Evolutionary conservation across 257 asterid genomes (phyloP).

Genomic region (Nicotiana paniculata): DNA sequence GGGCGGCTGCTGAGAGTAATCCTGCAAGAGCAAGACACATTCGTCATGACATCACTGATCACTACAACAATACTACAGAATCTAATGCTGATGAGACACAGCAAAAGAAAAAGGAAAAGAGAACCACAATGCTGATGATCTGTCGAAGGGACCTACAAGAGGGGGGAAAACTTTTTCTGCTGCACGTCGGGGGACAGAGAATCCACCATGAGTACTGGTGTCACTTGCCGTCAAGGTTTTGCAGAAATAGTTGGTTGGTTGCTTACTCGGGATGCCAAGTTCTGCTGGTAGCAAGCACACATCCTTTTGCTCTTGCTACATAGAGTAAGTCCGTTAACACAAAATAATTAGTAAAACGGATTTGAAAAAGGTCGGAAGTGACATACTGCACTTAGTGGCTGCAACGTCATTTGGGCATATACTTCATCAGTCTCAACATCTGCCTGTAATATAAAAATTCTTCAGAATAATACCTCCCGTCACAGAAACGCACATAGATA

Average conservation of each 20-base stretch:
- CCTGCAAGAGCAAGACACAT: constrained; percentile 35
- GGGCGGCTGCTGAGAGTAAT: constrained; percentile 87
- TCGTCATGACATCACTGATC: constrained; percentile 1
- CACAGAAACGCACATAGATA: background rate
- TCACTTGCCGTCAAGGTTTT: constrained; percentile 92
- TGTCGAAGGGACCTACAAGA: constrained; percentile 47
- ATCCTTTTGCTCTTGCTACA: constrained; percentile 94
- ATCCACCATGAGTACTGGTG: constrained; percentile 98
- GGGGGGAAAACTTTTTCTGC: constrained; percentile 99
- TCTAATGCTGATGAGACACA: background rate
- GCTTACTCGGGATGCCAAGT: constrained; percentile 85
- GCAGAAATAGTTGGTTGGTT: constrained; percentile 90
- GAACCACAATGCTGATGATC: background rate
- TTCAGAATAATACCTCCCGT: background rate
- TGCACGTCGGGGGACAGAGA: constrained; percentile 96
- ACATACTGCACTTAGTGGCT: constrained; percentile 76
- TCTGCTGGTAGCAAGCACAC: constrained; percentile 79
- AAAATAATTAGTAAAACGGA: constrained; percentile 9
- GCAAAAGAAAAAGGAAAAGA: background rate
- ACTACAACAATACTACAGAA: background rate
- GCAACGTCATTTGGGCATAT: constrained; percentile 92
- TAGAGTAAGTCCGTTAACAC: constrained; percentile 1
- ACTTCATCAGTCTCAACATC: constrained; percentile 94
- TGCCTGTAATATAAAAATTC: constrained; percentile 51
- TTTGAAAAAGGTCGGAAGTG: background rate